Percentiles rank a stretch among this genome's conserved stretches.
Conservation (phyloP, 495 filamentous ascomycete genomes). For the Glutinoglossum americanum region DNA sequence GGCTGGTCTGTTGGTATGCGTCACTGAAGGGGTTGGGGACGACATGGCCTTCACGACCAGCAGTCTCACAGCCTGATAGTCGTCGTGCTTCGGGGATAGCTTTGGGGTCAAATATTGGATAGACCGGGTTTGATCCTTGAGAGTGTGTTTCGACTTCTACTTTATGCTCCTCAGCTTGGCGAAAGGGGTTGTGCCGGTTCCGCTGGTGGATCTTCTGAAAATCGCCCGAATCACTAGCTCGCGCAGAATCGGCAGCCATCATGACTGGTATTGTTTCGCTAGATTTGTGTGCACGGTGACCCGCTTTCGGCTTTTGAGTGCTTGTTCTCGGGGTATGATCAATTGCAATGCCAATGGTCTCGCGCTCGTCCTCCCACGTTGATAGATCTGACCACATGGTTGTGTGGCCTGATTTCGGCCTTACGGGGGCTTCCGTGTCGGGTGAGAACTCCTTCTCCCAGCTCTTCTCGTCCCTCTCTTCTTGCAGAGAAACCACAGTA, state of each 20-base stretch:
- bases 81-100: neutral
- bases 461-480: slow-evolving; percentile 13
- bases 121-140: neutral
- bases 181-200: neutral
- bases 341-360: neutral
- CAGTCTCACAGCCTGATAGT: neutral
- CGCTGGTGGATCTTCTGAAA: neutral
- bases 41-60: neutral
- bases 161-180: neutral
- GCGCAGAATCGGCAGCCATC: neutral
- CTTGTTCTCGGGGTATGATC: neutral
- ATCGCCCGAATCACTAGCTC: neutral
- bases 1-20: neutral
- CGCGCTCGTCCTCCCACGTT: neutral
- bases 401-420: slow-evolving; percentile 6
- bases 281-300: neutral
- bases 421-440: slow-evolving; percentile 11
- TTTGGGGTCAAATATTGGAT: neutral
- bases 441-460: slow-evolving; percentile 24
- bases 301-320: neutral
- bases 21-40: neutral
- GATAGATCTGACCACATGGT: slow-evolving; percentile 12
- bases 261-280: neutral
- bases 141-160: neutral
- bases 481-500: slow-evolving; percentile 12